Base-by-base conservation (phyloP, 2,329 filamentous ascomycete species). In the Orbilia brochopaga region DNA sequence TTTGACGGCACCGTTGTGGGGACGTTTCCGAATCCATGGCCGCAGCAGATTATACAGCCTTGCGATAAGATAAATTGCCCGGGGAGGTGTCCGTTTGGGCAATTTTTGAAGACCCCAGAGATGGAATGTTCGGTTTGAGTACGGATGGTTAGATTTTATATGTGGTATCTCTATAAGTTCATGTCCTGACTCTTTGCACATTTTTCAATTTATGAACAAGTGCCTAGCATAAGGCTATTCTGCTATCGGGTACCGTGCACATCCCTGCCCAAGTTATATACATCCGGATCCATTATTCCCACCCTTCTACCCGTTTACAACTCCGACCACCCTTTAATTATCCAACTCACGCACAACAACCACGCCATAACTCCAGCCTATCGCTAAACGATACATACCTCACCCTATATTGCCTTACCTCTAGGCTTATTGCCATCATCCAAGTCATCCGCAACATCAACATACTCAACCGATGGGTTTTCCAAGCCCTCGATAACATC, bases 401-500 rank as follows among this genome's bases (percentile, higher is more conserved):
- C 37, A 13, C 4, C n/a, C 37, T 42, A 42, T 13, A 6, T 13
- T 7, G 32, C 32, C 37, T 17, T 15, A 15, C 15, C 11, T 2
- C 5, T 42, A 15, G 13, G n/a, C 37, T 17, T 4, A 15, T 4
- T 42, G 11, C 37, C n/a, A 15, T 13, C 37, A 42, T 42, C 37
- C 4, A 17, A 42, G 13, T 17, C 13, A 6, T 42, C 15, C n/a
- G 13, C 37, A 17, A 42, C 37, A 4, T 13, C n/a, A 13, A 42
- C 37, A 42, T 42, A 42, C 13, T 42, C 37, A 4, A 42, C 37
- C 5, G 2, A 13, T 2, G 27, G 23, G n/a, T 11, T 24, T 4
- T 52, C 46, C 10, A 32, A 46, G 6, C 60, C 74, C 15, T 75
- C 74, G 27, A 64, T 52, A 37, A 70, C 44, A 24, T 62, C 44